phyloP scores from a whole-genome alignment of 2,329 filamentous ascomycete genomes.

The Fusarium sublunatum region DNA sequence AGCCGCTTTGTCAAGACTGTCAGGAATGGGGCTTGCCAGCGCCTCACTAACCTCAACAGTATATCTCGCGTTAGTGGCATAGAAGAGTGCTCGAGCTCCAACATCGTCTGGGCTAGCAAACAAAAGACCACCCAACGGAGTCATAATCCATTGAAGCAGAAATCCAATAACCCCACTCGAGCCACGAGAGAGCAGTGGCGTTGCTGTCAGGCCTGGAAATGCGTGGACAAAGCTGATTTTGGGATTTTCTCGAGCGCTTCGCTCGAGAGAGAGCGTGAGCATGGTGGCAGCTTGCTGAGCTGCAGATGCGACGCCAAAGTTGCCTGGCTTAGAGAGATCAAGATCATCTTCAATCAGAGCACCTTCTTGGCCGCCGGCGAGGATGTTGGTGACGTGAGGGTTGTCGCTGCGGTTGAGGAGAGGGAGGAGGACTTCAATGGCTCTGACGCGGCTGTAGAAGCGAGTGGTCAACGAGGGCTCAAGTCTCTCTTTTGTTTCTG shows the following conservation, averaged over 20 bases:
- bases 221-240: constrained; percentile 10
- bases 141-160: too few species aligned
- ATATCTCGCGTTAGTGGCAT: not conserved
- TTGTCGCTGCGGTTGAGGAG: constrained; percentile 8
- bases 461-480: constrained; percentile 20
- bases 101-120: constrained; percentile 2
- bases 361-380: not conserved
- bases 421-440: constrained; percentile 5
- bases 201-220: not conserved
- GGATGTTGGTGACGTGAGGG: not conserved
- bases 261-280: constrained; percentile 11
- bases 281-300: constrained; percentile 18
- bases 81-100: constrained; percentile 5
- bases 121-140: not conserved
- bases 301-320: constrained; percentile 2
- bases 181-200: not conserved
- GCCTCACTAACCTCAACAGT: not conserved
- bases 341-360: constrained; percentile 7
- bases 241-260: not conserved
- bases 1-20: not conserved
- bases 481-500: constrained; percentile 9
- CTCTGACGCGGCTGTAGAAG: constrained; percentile 13
- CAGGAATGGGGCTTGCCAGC: not conserved
- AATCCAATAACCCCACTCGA: too few species aligned
- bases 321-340: not conserved